Evolutionary conservation across 768 basidiomycete genomes (phyloP).

Genomic region (Cantharellus cinnabarinus): DNA sequence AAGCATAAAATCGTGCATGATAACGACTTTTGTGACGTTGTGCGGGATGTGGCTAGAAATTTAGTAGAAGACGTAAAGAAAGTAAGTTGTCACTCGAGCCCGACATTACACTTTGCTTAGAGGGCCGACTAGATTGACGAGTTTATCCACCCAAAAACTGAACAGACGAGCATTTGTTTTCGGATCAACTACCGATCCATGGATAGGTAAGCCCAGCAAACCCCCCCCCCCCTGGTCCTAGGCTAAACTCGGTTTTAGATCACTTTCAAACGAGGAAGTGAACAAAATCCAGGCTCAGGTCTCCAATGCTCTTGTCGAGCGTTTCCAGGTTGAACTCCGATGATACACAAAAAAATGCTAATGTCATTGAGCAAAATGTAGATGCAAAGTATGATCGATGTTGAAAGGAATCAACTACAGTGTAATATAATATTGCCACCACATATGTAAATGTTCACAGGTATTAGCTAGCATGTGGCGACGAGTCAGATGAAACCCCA

Average conservation of each 20-base stretch:
- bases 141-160: conserved; percentile 78
- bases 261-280: conserved; percentile 73
- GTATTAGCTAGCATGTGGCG: background rate
- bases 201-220: conserved; percentile 46
- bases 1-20: conserved; percentile 39
- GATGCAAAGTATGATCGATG: background rate
- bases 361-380: background rate
- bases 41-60: conserved; percentile 83
- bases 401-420: background rate
- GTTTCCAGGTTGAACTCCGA: conserved; percentile 22
- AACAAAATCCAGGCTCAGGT: conserved; percentile 48
- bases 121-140: conserved; percentile 51
- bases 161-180: conserved; percentile 62
- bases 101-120: background rate
- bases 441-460: too few relatives aligned
- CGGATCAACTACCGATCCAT: conserved; percentile 89
- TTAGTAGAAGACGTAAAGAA: conserved; percentile 75
- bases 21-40: conserved; percentile 92
- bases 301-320: conserved; percentile 13
- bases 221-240: too few relatives aligned
- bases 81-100: conserved; percentile 24
- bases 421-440: background rate
- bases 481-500: conserved; percentile 40
- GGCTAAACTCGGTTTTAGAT: conserved; percentile 26
- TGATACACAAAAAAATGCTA: conserved; percentile 6